Evolutionary conservation across 345 rosid genomes (phyloP), one percentile per base, ranked within the genome.

Genomic region (Heritiera fomes): DNA sequence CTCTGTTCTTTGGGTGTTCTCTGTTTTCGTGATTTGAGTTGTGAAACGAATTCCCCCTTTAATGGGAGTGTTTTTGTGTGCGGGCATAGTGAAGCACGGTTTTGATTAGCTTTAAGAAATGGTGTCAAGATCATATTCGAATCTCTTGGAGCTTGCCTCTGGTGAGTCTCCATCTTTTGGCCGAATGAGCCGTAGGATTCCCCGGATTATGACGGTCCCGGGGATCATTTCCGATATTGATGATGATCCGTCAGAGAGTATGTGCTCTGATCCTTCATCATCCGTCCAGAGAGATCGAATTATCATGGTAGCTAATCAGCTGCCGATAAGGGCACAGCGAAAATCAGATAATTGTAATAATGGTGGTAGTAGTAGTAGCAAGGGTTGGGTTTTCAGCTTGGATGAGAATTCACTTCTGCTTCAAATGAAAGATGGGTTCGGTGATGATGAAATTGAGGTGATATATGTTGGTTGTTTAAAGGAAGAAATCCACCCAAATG

Each of bases 91-190:
- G 43, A 76, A 53, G 72, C 55, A 9, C 34, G 18, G 56, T 59
- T 75, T 72, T 75, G 70, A 47, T 76, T 80, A 76, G 81, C 38
- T 83, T 46, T 8, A 53, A 28, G 59, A 7, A 30, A 92, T 92
- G 97, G 94, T 90, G 45, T 94, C 98, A 1, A 94, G 95, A 86
- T 94, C 98, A 8, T 94, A 94, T 80, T 92, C 98, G 12, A 94
- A 94, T 87, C 89, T 94, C 0, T 78, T 92, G 77, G 98, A 92
- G 83, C 89, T 94, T 45, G 98, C 95, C 63, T 91, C 98, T 11
- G 98, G 95, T 3, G 92, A 86, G 52, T 71, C 90, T 70, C 97
- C 98, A 50, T 85, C 98, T 6, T 91, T 94, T 77, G 89, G 91
- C 8, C 91, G 95, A 73, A 92, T 92, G 91, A 92, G 84, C 83